phyloP scores from a whole-genome alignment of 768 basidiomycete species.

The Lentinula aciculospora region DNA sequence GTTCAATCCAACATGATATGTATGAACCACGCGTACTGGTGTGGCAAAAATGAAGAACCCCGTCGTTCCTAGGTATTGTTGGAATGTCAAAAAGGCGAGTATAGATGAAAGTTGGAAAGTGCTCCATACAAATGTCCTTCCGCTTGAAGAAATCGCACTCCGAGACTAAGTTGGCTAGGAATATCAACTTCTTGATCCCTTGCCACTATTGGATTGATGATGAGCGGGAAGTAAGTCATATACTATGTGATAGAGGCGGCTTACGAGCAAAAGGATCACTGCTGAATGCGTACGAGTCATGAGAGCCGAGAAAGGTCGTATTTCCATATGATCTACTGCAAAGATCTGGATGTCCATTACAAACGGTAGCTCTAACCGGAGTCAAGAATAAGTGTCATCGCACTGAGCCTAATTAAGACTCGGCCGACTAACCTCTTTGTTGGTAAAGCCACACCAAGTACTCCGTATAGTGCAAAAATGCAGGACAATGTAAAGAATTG shows the following conservation, averaged over 20 bases:
- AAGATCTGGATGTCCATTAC: slow-evolving; percentile 63
- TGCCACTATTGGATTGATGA: slow-evolving; percentile 20
- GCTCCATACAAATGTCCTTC: slow-evolving; percentile 43
- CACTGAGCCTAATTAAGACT: not conserved
- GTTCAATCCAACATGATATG: not conserved
- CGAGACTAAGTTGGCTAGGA: slow-evolving; percentile 39
- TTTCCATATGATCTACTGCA: slow-evolving; percentile 54
- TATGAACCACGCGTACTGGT: slow-evolving; percentile 43
- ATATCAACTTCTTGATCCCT: slow-evolving; percentile 48
- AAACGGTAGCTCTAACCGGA: slow-evolving; percentile 40
- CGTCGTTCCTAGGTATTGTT: slow-evolving; percentile 24
- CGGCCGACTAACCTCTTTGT: not conserved
- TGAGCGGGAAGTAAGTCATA: not conserved
- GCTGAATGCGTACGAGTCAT: slow-evolving; percentile 53
- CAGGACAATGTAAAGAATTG: not conserved
- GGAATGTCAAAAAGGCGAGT: not conserved
- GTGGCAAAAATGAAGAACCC: slow-evolving; percentile 61
- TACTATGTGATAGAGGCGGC: slow-evolving; percentile 7
- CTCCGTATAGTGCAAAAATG: not conserved
- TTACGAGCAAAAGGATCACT: slow-evolving; percentile 37
- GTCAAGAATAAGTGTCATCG: not conserved
- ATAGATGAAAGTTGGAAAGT: not conserved
- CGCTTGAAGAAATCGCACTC: slow-evolving; percentile 56
- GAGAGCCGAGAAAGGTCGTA: slow-evolving; percentile 43
- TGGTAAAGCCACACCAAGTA: not conserved